Conservation (phyloP, 1,284 basidiomycete species). For the Cryptococcus sp. region DNA sequence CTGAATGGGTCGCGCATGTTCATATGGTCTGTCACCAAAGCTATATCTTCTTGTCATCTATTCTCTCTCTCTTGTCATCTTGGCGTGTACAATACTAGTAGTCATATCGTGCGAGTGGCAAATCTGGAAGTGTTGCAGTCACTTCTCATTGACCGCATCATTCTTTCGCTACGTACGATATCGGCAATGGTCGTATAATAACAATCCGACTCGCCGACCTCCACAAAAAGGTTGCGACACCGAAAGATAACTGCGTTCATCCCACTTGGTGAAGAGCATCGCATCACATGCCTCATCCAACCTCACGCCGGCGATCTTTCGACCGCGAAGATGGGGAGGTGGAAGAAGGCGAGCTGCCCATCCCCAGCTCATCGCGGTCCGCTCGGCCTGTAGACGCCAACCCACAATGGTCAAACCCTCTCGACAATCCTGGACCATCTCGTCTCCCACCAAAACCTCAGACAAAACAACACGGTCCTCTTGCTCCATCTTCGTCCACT, state of each 20-base stretch:
- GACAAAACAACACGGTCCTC: background rate
- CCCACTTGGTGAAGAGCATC: constrained; percentile 64
- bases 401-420: background rate
- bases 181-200: background rate
- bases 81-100: no score
- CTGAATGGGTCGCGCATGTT: no score
- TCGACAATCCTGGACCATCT: background rate
- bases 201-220: background rate
- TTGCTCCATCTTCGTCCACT: background rate
- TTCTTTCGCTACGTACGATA: background rate
- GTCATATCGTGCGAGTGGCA: no score
- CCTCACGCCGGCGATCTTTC: background rate
- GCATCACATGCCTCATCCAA: constrained; percentile 2
- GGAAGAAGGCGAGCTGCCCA: constrained; percentile 7
- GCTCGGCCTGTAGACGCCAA: background rate
- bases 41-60: no score
- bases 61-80: no score
- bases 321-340: constrained; percentile 20
- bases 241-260: background rate
- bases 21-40: no score
- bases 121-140: background rate
- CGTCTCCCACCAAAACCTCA: background rate
- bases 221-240: background rate
- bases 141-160: background rate
- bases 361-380: background rate